phyloP scores from a whole-genome alignment of 495 filamentous ascomycete species.

The Neurospora sp. region DNA sequence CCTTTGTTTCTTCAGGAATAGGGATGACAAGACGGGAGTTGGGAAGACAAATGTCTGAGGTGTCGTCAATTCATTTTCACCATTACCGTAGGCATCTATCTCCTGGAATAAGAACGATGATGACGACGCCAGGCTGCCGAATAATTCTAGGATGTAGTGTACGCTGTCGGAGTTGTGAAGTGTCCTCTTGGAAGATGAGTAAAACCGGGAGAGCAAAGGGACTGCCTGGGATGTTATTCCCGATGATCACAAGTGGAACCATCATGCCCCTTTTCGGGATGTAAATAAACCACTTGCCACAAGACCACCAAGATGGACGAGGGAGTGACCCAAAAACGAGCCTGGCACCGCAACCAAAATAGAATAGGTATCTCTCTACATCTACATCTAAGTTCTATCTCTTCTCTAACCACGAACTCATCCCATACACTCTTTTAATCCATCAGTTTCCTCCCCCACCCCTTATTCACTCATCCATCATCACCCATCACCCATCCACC shows the following conservation, averaged over 20 bases:
- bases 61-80: neutral
- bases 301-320: neutral
- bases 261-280: neutral
- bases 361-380: neutral
- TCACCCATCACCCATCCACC: too few species aligned
- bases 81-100: neutral
- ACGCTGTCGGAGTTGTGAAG: neutral
- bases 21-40: neutral
- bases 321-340: too few species aligned
- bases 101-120: neutral
- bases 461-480: too few species aligned
- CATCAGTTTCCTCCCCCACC: too few species aligned
- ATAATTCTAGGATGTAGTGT: neutral
- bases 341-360: neutral
- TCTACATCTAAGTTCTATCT: neutral
- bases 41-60: neutral
- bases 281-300: neutral
- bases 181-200: too few species aligned
- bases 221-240: too few species aligned
- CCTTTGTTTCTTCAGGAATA: neutral
- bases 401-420: neutral
- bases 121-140: neutral
- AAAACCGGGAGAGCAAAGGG: neutral
- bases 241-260: neutral
- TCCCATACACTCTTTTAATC: neutral